Conservation (phyloP, 2,329 filamentous ascomycete species). For the Xylariomycetidae sp. region DNA sequence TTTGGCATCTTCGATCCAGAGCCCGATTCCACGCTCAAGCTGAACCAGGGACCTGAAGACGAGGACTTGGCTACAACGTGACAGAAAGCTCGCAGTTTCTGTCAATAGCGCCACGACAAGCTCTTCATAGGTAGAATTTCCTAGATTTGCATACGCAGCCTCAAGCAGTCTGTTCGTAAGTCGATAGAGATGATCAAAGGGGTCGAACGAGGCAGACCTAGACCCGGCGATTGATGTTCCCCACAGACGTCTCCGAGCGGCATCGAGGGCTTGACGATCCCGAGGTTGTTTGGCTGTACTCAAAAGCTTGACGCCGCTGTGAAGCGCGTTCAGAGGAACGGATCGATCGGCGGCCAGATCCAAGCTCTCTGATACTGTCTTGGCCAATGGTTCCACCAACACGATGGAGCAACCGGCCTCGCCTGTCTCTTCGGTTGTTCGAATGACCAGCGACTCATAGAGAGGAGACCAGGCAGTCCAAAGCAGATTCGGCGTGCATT, state of each 20-base stretch:
- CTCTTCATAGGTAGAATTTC: constrained; percentile 30
- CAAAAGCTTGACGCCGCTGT: constrained; percentile 37
- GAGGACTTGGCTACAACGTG: constrained; percentile 41
- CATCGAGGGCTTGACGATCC: constrained; percentile 58
- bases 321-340: constrained; percentile 24
- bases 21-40: constrained; percentile 54
- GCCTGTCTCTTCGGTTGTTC: constrained; percentile 57
- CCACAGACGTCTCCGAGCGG: constrained; percentile 62
- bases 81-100: constrained; percentile 47
- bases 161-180: constrained; percentile 48
- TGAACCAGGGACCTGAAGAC: constrained; percentile 50
- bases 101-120: constrained; percentile 43
- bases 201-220: constrained; percentile 45
- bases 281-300: constrained; percentile 47
- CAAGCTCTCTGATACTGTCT: constrained; percentile 37
- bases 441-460: constrained; percentile 49
- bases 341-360: constrained; percentile 12
- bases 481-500: constrained; percentile 37
- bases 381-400: constrained; percentile 66
- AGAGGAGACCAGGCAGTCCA: constrained; percentile 45
- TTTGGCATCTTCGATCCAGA: constrained; percentile 58
- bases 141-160: constrained; percentile 44
- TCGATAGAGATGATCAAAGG: constrained; percentile 61
- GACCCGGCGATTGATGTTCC: constrained; percentile 40
- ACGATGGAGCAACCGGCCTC: constrained; percentile 60